phyloP scores from a whole-genome alignment of 495 filamentous ascomycete species.

The Copromyces sp. region DNA sequence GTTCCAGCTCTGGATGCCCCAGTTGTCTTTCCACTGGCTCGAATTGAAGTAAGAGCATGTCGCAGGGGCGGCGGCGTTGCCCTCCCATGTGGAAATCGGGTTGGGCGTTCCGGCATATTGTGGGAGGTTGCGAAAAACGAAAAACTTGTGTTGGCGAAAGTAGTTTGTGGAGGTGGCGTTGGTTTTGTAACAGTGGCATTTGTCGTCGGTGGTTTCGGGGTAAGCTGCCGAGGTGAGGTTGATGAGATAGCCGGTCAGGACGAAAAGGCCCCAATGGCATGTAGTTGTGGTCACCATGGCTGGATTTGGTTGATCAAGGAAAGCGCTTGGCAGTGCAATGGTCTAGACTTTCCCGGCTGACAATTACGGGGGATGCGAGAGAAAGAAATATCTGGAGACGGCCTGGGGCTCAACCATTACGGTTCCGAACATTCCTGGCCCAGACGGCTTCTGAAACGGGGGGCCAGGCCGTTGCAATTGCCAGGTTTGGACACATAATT shows the following conservation, averaged over 20 bases:
- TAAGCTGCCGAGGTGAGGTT: constrained; percentile 14
- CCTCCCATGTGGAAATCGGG: constrained; percentile 14
- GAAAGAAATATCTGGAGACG: background rate
- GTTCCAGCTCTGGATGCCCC: constrained; percentile 53
- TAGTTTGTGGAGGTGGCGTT: constrained; percentile 39
- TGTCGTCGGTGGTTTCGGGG: constrained; percentile 32
- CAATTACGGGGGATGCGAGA: background rate
- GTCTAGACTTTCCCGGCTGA: background rate
- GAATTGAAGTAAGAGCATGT: constrained; percentile 31
- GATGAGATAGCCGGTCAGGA: background rate
- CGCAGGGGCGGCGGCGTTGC: constrained; percentile 20
- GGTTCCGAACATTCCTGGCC: background rate
- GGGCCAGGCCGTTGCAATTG: background rate
- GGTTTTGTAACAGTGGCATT: constrained; percentile 39
- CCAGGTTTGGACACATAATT: background rate
- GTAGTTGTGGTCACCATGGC: background rate
- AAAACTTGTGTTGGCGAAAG: constrained; percentile 56
- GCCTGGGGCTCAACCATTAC: background rate
- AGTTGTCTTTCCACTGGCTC: constrained; percentile 36
- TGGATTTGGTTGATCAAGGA: background rate
- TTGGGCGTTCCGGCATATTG: constrained; percentile 19
- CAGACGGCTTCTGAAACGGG: background rate
- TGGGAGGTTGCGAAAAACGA: constrained; percentile 50
- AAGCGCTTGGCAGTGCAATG: background rate
- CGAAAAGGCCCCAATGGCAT: background rate